These are phyloP conservation scores for Sphaerulina musiva DNA, from an alignment of 2,329 filamentous ascomycete species.

Conservation along the genomic window DNA sequence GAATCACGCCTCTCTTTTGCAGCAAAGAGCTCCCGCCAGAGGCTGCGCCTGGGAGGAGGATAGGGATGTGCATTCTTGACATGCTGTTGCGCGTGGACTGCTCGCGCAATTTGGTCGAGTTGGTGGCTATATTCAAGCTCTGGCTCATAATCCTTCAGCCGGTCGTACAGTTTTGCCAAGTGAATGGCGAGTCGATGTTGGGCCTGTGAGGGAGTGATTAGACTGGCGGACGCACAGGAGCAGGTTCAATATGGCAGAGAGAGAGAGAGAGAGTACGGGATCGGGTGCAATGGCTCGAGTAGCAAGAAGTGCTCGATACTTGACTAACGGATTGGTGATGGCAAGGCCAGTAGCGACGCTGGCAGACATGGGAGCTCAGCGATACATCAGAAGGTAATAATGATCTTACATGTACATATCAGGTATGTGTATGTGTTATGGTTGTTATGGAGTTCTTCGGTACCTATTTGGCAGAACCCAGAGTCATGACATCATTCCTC, in stretches of 20 bases:
- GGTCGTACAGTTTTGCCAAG: conserved; percentile 67
- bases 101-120: conserved; percentile 53
- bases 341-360: conserved; percentile 35
- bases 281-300: conserved; percentile 63
- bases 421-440: too few relatives aligned
- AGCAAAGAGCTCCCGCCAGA: conserved; percentile 50
- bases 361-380: conserved; percentile 19
- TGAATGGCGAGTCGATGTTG: conserved; percentile 53
- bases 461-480: too few relatives aligned
- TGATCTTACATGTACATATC: background rate
- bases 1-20: conserved; percentile 48
- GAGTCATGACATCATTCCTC: too few relatives aligned
- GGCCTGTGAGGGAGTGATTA: conserved; percentile 10
- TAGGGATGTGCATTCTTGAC: background rate
- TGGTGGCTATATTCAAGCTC: conserved; percentile 61
- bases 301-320: conserved; percentile 65
- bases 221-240: conserved; percentile 12
- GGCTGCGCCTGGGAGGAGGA: conserved; percentile 15
- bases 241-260: background rate
- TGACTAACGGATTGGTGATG: conserved; percentile 63
- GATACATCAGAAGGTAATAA: conserved; percentile 1
- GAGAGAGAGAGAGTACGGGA: conserved; percentile 32
- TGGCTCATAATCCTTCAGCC: conserved; percentile 72
- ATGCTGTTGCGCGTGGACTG: conserved; percentile 34
- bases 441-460: too few relatives aligned